Evolutionary conservation across 208 protist species (phyloP).

Genomic region (Novymonas esmeraldas): DNA sequence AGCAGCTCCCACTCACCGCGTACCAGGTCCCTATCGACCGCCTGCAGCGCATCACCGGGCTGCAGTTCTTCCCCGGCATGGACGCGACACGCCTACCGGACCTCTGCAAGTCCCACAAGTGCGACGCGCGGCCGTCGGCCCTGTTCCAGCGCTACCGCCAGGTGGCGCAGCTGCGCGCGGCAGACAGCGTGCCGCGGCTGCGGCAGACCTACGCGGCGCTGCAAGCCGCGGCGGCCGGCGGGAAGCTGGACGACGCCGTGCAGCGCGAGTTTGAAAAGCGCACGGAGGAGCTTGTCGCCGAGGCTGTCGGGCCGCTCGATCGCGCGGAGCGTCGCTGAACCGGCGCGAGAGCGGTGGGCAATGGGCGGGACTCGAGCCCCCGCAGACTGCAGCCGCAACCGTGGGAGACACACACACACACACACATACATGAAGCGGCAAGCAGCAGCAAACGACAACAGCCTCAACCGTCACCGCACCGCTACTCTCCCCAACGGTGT

Average conservation of each 20-base stretch:
- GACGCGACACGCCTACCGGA: slow-evolving; percentile 36
- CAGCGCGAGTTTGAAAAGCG: slow-evolving; percentile 48
- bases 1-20: slow-evolving; percentile 64
- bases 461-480: too few species aligned
- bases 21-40: slow-evolving; percentile 69
- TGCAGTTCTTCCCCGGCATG: slow-evolving; percentile 76
- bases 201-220: slow-evolving; percentile 43
- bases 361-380: too few species aligned
- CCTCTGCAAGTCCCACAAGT: slow-evolving; percentile 58
- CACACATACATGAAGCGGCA: too few species aligned
- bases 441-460: too few species aligned
- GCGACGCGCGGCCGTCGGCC: slow-evolving; percentile 40
- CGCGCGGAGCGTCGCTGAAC: slow-evolving; percentile 2
- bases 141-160: slow-evolving; percentile 59
- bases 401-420: too few species aligned
- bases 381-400: too few species aligned
- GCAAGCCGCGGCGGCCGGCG: slow-evolving; percentile 20
- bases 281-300: slow-evolving; percentile 46
- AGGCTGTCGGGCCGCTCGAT: slow-evolving; percentile 33
- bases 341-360: too few species aligned
- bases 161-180: slow-evolving; percentile 64
- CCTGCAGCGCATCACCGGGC: slow-evolving; percentile 66
- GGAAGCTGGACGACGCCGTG: slow-evolving; percentile 39
- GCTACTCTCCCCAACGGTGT: too few species aligned
- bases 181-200: slow-evolving; percentile 59